Evolutionary conservation across 2,329 filamentous ascomycete species (phyloP).

Genomic region (Lachnellula cervina): DNA sequence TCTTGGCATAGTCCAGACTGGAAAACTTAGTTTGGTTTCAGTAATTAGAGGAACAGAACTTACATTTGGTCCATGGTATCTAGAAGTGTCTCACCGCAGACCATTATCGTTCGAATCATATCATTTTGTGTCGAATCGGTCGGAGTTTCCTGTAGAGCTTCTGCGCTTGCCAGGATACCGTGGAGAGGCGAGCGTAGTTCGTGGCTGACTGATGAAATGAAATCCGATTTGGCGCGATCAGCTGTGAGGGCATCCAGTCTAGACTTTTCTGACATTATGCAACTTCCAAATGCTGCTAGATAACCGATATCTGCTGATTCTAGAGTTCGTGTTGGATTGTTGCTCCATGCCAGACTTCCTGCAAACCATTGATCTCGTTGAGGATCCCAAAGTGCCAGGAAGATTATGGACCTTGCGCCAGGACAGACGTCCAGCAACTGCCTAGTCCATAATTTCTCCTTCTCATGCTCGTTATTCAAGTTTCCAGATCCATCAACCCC

Average conservation of each 20-base stretch:
- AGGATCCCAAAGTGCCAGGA: constrained; percentile 45
- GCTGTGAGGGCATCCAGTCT: constrained; percentile 39
- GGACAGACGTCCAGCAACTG: constrained; percentile 33
- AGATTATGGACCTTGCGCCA: constrained; percentile 38
- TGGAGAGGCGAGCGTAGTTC: constrained; percentile 57
- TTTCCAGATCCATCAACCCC: not conserved
- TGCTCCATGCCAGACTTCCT: constrained; percentile 45
- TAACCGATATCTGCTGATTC: constrained; percentile 42
- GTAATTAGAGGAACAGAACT: constrained; percentile 35
- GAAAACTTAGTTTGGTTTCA: constrained; percentile 37
- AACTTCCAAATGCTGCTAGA: constrained; percentile 45
- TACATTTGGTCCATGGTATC: constrained; percentile 49
- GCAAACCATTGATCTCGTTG: constrained; percentile 43
- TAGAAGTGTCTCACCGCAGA: constrained; percentile 44
- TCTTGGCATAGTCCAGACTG: constrained; percentile 32
- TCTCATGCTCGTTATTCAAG: not conserved
- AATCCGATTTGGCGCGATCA: constrained; percentile 45
- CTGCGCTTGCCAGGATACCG: constrained; percentile 49
- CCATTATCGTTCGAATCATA: constrained; percentile 43
- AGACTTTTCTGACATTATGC: constrained; percentile 53
- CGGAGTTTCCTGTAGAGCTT: constrained; percentile 45
- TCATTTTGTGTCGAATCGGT: constrained; percentile 41
- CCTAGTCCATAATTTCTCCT: constrained; percentile 7
- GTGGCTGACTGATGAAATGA: constrained; percentile 56
- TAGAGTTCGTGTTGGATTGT: constrained; percentile 38